Base-by-base conservation (phyloP, 1,284 basidiomycete species). In the Takashimella tepidaria region DNA sequence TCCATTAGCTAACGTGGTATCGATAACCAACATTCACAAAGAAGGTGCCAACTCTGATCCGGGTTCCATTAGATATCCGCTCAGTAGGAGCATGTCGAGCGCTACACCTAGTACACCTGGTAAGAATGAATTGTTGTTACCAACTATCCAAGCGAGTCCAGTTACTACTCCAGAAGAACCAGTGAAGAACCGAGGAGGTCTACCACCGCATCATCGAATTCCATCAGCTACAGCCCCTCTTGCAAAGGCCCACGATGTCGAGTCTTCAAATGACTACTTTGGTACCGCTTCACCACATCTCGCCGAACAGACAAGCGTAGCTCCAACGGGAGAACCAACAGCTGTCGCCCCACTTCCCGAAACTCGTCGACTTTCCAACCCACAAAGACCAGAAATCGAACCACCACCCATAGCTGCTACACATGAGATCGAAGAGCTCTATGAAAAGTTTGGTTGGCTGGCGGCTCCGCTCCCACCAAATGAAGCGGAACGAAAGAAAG, bases 381-480 rank as follows among this genome's bases (percentile, higher is more conserved):
- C 31, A 8, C 8, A 8, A 16, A n/a, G n/a, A n/a, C n/a, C n/a
- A n/a, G 16, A 8, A 8, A 16, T 8, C 16, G 10, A 16, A 8
- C 31, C 31, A 37, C 31, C 31, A 8, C 31, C 31, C 16, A 16
- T 37, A 8, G 31, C 31, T 37, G 10, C 8, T 8, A 8, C 31
- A 8, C 31, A 37, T 37, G 64, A 73, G 21, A 50, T 69, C 6
- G 65, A 87, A 61, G 83, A 86, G 50, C 42, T 73, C 2, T 73
- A 60, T 55, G 81, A 84, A 49, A 79, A 80, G 72, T 82, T 78
- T 59, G 87, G 85, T 3, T 92, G 87, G 72, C 79, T 93, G 13
- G 80, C 82, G 5, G 85, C 91, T 20, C 90, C 91, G 3, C 80
- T 84, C 58, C 88, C 91, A 3, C 85, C 86, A 1, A 82, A 90